phyloP scores from a whole-genome alignment of 2,329 filamentous ascomycete genomes.

The Alternaria sp. region DNA sequence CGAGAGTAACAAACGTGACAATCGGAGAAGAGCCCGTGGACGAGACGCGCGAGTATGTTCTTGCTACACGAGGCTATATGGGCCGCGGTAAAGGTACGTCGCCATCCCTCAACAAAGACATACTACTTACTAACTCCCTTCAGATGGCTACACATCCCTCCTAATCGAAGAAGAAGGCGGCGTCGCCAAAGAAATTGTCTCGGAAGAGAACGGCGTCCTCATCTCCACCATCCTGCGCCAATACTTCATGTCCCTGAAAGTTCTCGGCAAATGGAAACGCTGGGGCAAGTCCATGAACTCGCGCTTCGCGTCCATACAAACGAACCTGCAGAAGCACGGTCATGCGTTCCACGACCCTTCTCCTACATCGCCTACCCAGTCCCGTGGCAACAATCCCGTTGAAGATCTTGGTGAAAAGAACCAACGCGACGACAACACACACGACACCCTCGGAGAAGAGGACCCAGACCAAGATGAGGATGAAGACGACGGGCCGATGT shows the following conservation, averaged over 20 bases:
- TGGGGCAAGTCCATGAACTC: conserved; percentile 67
- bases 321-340: conserved; percentile 62
- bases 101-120: neutral
- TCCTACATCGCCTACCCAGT: conserved; percentile 30
- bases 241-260: conserved; percentile 87
- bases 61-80: conserved; percentile 90
- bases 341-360: conserved; percentile 56
- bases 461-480: conserved; percentile 48
- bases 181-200: conserved; percentile 76
- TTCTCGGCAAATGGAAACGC: conserved; percentile 78
- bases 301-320: conserved; percentile 72
- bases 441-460: conserved; percentile 7
- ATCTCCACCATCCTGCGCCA: conserved; percentile 87
- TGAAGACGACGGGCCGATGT: conserved; percentile 48
- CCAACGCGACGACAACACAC: neutral
- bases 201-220: conserved; percentile 84
- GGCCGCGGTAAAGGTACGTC: conserved; percentile 70
- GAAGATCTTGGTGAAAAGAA: conserved; percentile 11
- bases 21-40: conserved; percentile 69
- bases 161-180: conserved; percentile 80
- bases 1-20: conserved; percentile 67
- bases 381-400: neutral
- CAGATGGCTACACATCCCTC: conserved; percentile 77
- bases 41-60: conserved; percentile 67
- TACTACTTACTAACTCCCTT: conserved; percentile 1